Base-by-base conservation (phyloP, 2,329 filamentous ascomycete species). In the Elsinoe australis region DNA sequence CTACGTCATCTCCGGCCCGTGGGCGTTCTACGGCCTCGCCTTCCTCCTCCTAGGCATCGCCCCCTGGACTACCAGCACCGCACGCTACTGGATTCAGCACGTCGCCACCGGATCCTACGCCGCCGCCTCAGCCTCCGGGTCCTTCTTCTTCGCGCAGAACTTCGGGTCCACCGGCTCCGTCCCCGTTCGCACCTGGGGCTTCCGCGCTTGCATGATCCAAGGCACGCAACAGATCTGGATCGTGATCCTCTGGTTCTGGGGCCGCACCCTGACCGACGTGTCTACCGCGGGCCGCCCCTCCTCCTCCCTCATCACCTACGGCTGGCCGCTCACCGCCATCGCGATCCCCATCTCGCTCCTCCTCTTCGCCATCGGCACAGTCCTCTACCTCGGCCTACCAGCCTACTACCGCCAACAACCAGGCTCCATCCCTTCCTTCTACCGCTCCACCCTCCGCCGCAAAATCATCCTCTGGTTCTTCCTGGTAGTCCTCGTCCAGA, bases 381-480 rank as follows among this genome's bases (percentile, higher is more conserved):
- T 79, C 2, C 66, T 82, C 31, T 79, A 70, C 63, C 61, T 77
- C 24, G 80, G 80, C n/a, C 69, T 84, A 6, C 80, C 80, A 4
- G 75, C 76, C 53, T 83, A 79, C 65, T 84, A 84, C 64, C 78
- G 77, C 38, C 78, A 81, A 58, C 66, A 71, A 10, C 80, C 80
- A 0, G 80, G 80, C 51, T 73, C 72, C 36, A 75, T 83, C 1
- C 80, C 80, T 0, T 78, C 75, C 14, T 83, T 84, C 67, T 83
- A 83, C 64, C 71, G 67, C 47, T 76, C 78, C 2, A 68, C 83
- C 5, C 68, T 75, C 53, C 71, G 78, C 38, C 74, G 80, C 51
- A 82, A 81, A 63, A 78, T 83, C 51, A 73, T 83, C 35, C 67
- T 80, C 9, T 83, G 80, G 80, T 83, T 82, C 66, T 78, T 82